Evolutionary conservation across 352 stramenopile genomes (phyloP).

Genomic region (Phytopythium aichiense): DNA sequence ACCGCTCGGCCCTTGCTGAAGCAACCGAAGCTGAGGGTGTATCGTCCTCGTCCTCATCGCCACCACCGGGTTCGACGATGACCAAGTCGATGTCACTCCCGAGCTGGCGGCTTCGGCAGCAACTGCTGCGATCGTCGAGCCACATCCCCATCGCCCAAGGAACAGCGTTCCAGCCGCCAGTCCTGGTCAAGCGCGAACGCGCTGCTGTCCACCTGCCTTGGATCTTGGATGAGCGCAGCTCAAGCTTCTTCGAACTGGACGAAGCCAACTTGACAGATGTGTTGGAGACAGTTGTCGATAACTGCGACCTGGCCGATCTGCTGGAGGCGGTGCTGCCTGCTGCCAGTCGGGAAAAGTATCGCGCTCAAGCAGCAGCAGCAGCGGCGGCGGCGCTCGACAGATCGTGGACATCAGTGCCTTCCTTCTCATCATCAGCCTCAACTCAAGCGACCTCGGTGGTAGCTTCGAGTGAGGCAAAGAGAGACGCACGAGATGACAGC

Average conservation of each 20-base stretch:
- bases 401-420: neutral
- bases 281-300: conserved; percentile 37
- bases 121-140: conserved; percentile 2
- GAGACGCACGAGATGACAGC: neutral
- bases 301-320: conserved; percentile 33
- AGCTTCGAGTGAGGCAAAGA: neutral
- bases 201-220: conserved; percentile 40
- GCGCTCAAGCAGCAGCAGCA: conserved; percentile 9
- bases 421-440: neutral
- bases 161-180: conserved; percentile 35
- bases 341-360: conserved; percentile 20
- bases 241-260: conserved; percentile 39
- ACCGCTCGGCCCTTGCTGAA: conserved; percentile 10
- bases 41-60: neutral
- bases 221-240: conserved; percentile 19
- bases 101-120: neutral
- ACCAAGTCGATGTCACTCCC: conserved; percentile 3
- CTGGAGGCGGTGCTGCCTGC: conserved; percentile 41
- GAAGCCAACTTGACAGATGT: conserved; percentile 52
- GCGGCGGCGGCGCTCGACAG: neutral
- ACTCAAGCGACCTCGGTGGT: neutral
- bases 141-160: conserved; percentile 9
- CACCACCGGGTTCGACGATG: conserved; percentile 2
- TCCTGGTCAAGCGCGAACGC: conserved; percentile 29
- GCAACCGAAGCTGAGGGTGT: neutral